A percentile compares a stretch with the other conserved stretches of the same genome.
These are phyloP conservation scores for Fulvia fulva DNA, from an alignment of 2,329 filamentous ascomycete genomes.

Conservation along the genomic window DNA sequence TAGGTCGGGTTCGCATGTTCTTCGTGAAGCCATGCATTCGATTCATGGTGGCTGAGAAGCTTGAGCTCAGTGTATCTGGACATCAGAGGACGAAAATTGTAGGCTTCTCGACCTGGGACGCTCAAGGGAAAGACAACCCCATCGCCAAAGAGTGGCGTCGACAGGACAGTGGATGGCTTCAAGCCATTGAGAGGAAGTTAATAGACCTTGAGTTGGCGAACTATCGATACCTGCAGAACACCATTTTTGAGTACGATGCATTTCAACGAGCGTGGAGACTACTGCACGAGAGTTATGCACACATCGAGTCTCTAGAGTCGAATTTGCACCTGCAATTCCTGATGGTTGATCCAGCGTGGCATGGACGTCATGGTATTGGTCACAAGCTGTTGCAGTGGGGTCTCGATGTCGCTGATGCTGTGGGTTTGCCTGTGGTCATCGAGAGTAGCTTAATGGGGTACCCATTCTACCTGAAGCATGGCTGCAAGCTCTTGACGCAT, in stretches of 20 bases:
- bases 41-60: conserved; percentile 20
- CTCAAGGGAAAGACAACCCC: conserved; percentile 12
- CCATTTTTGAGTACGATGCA: conserved; percentile 15
- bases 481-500: conserved; percentile 13
- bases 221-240: conserved; percentile 18
- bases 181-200: conserved; percentile 7
- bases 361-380: conserved; percentile 15
- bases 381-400: conserved; percentile 18
- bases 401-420: conserved; percentile 10
- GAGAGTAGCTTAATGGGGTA: conserved; percentile 18
- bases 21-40: conserved; percentile 15
- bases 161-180: conserved; percentile 3
- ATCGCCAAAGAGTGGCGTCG: conserved; percentile 11
- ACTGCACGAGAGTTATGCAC: conserved; percentile 13
- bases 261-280: conserved; percentile 8
- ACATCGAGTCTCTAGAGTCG: conserved; percentile 4
- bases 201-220: conserved; percentile 11
- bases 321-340: conserved; percentile 21
- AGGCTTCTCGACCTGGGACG: conserved; percentile 20
- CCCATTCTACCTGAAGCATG: conserved; percentile 21
- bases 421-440: conserved; percentile 13
- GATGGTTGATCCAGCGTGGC: conserved; percentile 18
- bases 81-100: conserved; percentile 11
- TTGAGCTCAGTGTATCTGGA: not conserved
- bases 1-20: conserved; percentile 16